Conservation (phyloP, 2,329 filamentous ascomycete genomes). For the Beauveria pseudobassiana region DNA sequence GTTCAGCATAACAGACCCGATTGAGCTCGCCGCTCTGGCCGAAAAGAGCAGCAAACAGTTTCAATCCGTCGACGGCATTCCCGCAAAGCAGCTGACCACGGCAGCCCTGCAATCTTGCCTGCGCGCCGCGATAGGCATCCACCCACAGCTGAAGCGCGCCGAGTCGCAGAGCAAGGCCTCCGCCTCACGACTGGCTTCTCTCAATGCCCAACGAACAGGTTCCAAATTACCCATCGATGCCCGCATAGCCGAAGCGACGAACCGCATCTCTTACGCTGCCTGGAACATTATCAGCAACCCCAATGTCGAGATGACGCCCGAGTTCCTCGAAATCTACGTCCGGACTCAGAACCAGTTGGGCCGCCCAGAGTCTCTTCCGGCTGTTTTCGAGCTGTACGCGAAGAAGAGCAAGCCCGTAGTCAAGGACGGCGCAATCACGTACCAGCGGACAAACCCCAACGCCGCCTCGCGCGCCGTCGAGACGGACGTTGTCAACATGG, state of each 20-base stretch:
- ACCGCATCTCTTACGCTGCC: conserved; percentile 51
- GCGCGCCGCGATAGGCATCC: conserved; percentile 35
- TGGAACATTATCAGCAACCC: conserved; percentile 65
- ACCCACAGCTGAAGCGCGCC: conserved; percentile 32
- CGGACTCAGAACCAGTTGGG: conserved; percentile 66
- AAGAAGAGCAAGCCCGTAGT: conserved; percentile 67
- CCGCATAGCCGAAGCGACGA: conserved; percentile 36
- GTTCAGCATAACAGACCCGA: conserved; percentile 27
- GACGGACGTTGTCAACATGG: conserved; percentile 59
- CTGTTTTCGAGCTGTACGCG: conserved; percentile 74
- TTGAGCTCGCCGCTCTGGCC: conserved; percentile 33
- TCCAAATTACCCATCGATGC: conserved; percentile 23
- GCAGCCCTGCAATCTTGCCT: conserved; percentile 38
- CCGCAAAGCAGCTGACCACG: conserved; percentile 34
- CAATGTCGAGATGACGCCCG: conserved; percentile 71
- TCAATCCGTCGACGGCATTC: conserved; percentile 36
- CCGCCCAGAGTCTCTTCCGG: conserved; percentile 68
- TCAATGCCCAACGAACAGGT: conserved; percentile 30
- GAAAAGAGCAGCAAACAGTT: conserved; percentile 37
- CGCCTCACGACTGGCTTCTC: conserved; percentile 46
- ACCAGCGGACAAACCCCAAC: conserved; percentile 58
- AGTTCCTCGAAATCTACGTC: conserved; percentile 67
- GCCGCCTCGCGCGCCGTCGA: conserved; percentile 66
- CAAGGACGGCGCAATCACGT: conserved; percentile 51
- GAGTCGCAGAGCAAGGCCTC: conserved; percentile 36